Conservation (phyloP, 495 filamentous ascomycete species). For the Parathielavia hyrcaniae region DNA sequence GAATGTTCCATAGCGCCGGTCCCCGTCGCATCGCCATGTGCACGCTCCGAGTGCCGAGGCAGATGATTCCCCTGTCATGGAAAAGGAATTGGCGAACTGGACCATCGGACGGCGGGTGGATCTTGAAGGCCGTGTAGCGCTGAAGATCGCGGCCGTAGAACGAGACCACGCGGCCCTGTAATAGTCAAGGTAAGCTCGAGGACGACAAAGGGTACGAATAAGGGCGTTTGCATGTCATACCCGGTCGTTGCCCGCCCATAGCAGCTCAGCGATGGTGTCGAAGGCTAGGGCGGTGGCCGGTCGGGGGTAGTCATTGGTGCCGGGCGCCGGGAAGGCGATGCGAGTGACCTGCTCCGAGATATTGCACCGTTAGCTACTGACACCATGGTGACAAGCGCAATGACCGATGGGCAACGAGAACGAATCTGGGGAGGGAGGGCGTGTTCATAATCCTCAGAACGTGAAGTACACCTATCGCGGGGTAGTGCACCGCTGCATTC, state of each 20-base stretch:
- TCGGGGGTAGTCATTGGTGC: conserved; percentile 55
- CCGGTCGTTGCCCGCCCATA: conserved; percentile 88
- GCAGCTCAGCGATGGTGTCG: conserved; percentile 76
- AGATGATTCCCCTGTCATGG: conserved; percentile 78
- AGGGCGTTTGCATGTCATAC: conserved; percentile 43
- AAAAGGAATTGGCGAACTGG: conserved; percentile 74
- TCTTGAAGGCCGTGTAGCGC: conserved; percentile 63
- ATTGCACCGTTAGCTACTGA: conserved; percentile 7
- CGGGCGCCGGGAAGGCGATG: conserved; percentile 62
- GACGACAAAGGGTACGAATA: conserved; percentile 2
- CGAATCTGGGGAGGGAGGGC: not conserved
- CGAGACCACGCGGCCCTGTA: conserved; percentile 73
- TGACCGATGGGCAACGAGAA: not conserved
- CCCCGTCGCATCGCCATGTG: conserved; percentile 82
- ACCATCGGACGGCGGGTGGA: conserved; percentile 60
- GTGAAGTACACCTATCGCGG: conserved; percentile 6
- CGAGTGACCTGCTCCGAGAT: conserved; percentile 55
- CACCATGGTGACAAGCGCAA: not conserved
- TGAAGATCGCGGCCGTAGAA: conserved; percentile 78
- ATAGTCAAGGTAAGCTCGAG: not conserved
- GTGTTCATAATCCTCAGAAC: not conserved
- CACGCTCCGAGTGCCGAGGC: conserved; percentile 66
- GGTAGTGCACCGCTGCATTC: not conserved
- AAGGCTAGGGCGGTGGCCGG: conserved; percentile 71
- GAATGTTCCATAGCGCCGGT: conserved; percentile 76